Evolutionary conservation across 495 filamentous ascomycete genomes (phyloP).

Genomic region (Lentithecium fluviatile): DNA sequence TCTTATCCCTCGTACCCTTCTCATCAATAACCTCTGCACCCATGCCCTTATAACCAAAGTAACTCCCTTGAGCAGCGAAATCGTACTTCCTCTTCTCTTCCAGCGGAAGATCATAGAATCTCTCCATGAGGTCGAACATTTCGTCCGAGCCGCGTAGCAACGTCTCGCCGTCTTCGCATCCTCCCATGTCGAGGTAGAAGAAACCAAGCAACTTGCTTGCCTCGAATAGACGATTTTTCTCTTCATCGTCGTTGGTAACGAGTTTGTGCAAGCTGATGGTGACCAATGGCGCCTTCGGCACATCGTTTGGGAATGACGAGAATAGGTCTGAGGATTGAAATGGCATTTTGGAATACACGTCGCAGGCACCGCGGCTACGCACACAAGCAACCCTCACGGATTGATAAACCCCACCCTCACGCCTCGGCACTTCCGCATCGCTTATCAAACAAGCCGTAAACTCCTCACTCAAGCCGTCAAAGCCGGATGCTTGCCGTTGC

Average conservation of each 20-base stretch:
- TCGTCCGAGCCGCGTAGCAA: not conserved
- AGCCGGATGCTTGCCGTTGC: no score
- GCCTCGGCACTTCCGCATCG: no score
- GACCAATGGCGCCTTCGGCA: not conserved
- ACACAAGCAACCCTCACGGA: no score
- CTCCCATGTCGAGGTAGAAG: not conserved
- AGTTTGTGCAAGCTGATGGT: not conserved
- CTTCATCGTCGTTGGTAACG: not conserved
- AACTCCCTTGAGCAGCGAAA: not conserved
- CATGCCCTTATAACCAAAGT: not conserved
- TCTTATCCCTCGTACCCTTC: no score
- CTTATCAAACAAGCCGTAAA: no score
- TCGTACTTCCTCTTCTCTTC: slow-evolving; percentile 8
- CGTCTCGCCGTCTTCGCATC: not conserved
- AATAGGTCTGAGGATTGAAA: no score
- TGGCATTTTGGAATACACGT: no score
- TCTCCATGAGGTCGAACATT: not conserved
- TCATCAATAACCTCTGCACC: no score
- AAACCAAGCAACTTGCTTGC: not conserved
- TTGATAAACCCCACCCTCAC: no score
- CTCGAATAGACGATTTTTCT: not conserved
- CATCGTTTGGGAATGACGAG: not conserved
- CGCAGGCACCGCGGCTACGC: no score
- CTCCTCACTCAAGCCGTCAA: no score
- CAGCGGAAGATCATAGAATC: not conserved